Conservation (phyloP, 2,329 filamentous ascomycete species). For the Aspergillus sp. region DNA sequence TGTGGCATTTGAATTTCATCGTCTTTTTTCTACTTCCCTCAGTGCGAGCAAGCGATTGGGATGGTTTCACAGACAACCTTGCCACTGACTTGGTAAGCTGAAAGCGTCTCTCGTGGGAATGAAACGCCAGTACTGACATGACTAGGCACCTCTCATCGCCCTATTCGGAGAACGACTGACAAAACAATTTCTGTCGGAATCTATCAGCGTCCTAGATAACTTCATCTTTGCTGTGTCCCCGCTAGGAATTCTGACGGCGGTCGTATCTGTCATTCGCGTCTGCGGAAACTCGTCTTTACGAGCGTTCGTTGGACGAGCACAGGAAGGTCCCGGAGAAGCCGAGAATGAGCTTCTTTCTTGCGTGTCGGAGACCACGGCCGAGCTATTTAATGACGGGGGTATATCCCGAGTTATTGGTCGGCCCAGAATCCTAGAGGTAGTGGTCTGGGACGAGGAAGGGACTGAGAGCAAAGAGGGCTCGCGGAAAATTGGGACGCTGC, state of each 20-base stretch:
- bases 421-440: constrained; percentile 35
- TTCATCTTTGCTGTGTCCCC: constrained; percentile 50
- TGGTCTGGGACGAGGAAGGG: constrained; percentile 46
- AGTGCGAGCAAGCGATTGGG: constrained; percentile 32
- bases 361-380: constrained; percentile 47
- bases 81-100: constrained; percentile 37
- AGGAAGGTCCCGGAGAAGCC: constrained; percentile 42
- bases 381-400: constrained; percentile 45
- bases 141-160: constrained; percentile 35
- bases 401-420: constrained; percentile 39
- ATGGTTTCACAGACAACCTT: constrained; percentile 42
- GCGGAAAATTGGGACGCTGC: constrained; percentile 27
- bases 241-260: constrained; percentile 46
- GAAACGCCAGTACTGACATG: background rate
- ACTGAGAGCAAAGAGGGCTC: constrained; percentile 23
- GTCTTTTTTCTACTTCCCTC: constrained; percentile 18
- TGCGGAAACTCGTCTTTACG: constrained; percentile 45
- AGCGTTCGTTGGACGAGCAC: constrained; percentile 47
- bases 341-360: constrained; percentile 50
- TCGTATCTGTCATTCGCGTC: constrained; percentile 48
- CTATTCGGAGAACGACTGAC: constrained; percentile 50
- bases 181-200: constrained; percentile 51
- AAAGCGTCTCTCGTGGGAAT: background rate
- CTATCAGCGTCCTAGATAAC: constrained; percentile 42
- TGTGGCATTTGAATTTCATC: constrained; percentile 10